Percentiles rank a stretch among this genome's conserved stretches.
These are phyloP conservation scores for Globisporangium spiculum DNA, from an alignment of 352 stramenopile genomes.

Conservation along the genomic window DNA sequence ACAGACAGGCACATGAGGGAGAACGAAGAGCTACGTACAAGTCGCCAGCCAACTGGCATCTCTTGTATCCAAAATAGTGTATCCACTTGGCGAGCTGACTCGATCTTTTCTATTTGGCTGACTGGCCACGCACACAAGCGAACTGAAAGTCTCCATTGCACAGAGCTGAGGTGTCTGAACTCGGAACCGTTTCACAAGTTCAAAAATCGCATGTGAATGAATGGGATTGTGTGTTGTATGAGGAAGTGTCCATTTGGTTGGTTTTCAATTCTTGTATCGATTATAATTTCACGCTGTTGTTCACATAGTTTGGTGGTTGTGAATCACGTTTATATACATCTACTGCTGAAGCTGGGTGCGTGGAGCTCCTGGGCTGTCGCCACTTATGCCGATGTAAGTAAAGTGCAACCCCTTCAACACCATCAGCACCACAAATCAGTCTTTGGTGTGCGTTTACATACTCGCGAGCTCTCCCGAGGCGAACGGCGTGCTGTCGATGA, in stretches of 20 bases:
- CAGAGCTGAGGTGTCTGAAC: neutral
- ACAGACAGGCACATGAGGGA: neutral
- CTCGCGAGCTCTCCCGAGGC: conserved; percentile 16
- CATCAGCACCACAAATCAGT: neutral
- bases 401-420: neutral
- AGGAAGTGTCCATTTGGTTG: neutral
- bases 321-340: neutral
- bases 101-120: neutral
- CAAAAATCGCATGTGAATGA: neutral
- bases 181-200: neutral
- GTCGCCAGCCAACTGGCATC: neutral
- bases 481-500: neutral
- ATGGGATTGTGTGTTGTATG: too few relatives aligned
- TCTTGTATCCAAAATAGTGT: neutral
- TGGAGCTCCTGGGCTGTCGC: neutral
- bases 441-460: conserved; percentile 6
- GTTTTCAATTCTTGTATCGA: neutral
- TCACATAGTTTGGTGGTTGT: neutral
- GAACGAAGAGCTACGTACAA: neutral
- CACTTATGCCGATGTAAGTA: conserved; percentile 16
- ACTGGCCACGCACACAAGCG: neutral
- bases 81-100: neutral
- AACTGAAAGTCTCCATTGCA: neutral
- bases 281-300: neutral
- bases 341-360: neutral